phyloP scores from a whole-genome alignment of 2,329 filamentous ascomycete genomes.

The Trichoderma aggressivum region DNA sequence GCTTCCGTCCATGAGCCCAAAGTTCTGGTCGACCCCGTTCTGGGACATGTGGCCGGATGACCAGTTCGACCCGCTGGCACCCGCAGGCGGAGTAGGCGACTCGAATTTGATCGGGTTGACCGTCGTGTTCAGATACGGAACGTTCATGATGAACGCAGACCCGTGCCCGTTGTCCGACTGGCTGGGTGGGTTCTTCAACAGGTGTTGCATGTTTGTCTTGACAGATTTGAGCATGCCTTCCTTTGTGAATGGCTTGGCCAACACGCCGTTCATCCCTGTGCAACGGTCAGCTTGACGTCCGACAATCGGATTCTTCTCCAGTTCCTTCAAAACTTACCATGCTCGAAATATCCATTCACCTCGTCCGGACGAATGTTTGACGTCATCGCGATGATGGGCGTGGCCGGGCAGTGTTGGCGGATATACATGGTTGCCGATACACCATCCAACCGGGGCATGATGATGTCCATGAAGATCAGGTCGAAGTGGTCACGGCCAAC shows the following conservation, averaged over 20 bases:
- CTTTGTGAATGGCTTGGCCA: constrained; percentile 94
- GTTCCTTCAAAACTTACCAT: constrained; percentile 60
- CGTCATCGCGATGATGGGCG: constrained; percentile 96
- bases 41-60: constrained; percentile 53
- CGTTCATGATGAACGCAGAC: constrained; percentile 32
- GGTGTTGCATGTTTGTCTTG: constrained; percentile 81
- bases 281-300: constrained; percentile 10
- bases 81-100: constrained; percentile 53
- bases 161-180: constrained; percentile 39
- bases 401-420: constrained; percentile 74
- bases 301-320: not conserved
- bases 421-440: constrained; percentile 94
- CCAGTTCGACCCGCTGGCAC: constrained; percentile 45
- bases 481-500: constrained; percentile 52
- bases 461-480: constrained; percentile 85
- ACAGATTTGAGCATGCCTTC: constrained; percentile 81
- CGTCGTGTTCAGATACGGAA: constrained; percentile 36
- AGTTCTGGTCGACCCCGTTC: constrained; percentile 43
- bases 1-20: constrained; percentile 44
- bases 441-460: constrained; percentile 95
- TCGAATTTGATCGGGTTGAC: constrained; percentile 47
- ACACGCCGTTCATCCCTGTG: constrained; percentile 94
- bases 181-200: constrained; percentile 64
- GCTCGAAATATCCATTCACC: constrained; percentile 94
- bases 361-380: constrained; percentile 97